These are phyloP conservation scores for Quercus robur DNA, from an alignment of 306 rosid genomes.

Conservation along the genomic window DNA sequence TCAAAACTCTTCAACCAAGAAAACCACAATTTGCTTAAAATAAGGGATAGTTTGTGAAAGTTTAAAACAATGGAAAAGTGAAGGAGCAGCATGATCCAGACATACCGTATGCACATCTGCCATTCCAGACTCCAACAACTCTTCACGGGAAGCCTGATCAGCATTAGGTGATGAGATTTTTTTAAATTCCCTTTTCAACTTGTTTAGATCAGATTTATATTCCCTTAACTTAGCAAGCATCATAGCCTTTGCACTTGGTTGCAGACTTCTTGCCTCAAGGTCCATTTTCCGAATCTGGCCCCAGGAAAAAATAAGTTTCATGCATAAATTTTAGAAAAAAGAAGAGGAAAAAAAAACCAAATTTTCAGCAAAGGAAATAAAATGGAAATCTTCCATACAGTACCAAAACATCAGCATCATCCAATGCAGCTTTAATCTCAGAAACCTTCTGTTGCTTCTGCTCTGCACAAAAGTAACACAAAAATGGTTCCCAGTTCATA, in stretches of 20 bases:
- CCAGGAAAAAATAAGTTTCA: not conserved
- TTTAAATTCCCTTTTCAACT: constrained; percentile 74
- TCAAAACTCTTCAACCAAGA: constrained; percentile 13
- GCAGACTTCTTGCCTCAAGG: constrained; percentile 87
- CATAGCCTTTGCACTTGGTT: constrained; percentile 71
- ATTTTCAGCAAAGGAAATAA: not conserved
- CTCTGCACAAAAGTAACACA: constrained; percentile 42
- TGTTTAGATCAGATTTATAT: constrained; percentile 77
- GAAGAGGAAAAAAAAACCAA: not conserved
- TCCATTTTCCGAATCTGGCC: constrained; percentile 87
- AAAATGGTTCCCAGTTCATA: constrained; percentile 8
- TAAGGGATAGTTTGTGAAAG: not conserved
- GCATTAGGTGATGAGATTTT: constrained; percentile 70
- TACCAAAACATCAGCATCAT: constrained; percentile 84
- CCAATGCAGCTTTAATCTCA: constrained; percentile 72
- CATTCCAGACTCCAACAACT: constrained; percentile 68
- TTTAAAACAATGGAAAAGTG: not conserved
- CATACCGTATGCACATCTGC: constrained; percentile 55
- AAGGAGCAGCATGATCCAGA: constrained; percentile 5
- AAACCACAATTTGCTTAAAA: not conserved
- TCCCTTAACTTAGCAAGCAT: constrained; percentile 88
- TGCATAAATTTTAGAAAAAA: constrained; percentile 4
- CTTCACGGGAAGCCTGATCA: constrained; percentile 70
- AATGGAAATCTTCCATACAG: constrained; percentile 2
- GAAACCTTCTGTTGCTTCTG: constrained; percentile 68